These are phyloP conservation scores for Pseudoperonospora humuli DNA, from an alignment of 352 stramenopile genomes.

Conservation along the genomic window DNA sequence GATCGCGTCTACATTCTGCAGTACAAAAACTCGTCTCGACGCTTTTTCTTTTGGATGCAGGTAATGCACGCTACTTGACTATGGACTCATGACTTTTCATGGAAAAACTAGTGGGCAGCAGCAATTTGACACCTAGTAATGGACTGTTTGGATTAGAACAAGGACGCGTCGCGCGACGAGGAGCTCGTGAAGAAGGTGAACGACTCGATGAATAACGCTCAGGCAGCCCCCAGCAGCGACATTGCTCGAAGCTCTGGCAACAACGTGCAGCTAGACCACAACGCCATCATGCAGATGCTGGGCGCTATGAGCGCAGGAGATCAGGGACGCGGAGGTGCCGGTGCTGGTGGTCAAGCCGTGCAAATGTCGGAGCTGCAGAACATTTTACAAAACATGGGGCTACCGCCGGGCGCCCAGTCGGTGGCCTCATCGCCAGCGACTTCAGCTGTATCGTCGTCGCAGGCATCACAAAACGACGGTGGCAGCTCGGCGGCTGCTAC, in stretches of 20 bases:
- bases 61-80: too few relatives aligned
- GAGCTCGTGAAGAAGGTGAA: constrained; percentile 85
- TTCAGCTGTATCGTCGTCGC: constrained; percentile 67
- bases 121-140: background rate
- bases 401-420: constrained; percentile 57
- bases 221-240: constrained; percentile 30
- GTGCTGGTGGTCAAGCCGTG: constrained; percentile 40
- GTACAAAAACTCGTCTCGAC: constrained; percentile 88
- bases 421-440: constrained; percentile 62
- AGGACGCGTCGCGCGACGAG: constrained; percentile 81
- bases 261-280: constrained; percentile 83
- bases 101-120: too few relatives aligned
- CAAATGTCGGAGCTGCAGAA: constrained; percentile 85
- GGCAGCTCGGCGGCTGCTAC: constrained; percentile 61
- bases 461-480: constrained; percentile 58
- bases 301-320: constrained; percentile 73
- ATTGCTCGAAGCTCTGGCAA: constrained; percentile 24
- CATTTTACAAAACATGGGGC: constrained; percentile 84
- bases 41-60: constrained; percentile 96
- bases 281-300: constrained; percentile 89
- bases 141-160: constrained; percentile 42
- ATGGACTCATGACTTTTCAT: too few relatives aligned
- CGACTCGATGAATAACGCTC: constrained; percentile 83
- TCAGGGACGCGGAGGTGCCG: constrained; percentile 35
- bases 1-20: constrained; percentile 90